A percentile compares a stretch with the other conserved stretches of the same genome.
These are phyloP conservation scores for Delitschia confertaspora DNA, from an alignment of 495 filamentous ascomycete genomes.

Conservation along the genomic window DNA sequence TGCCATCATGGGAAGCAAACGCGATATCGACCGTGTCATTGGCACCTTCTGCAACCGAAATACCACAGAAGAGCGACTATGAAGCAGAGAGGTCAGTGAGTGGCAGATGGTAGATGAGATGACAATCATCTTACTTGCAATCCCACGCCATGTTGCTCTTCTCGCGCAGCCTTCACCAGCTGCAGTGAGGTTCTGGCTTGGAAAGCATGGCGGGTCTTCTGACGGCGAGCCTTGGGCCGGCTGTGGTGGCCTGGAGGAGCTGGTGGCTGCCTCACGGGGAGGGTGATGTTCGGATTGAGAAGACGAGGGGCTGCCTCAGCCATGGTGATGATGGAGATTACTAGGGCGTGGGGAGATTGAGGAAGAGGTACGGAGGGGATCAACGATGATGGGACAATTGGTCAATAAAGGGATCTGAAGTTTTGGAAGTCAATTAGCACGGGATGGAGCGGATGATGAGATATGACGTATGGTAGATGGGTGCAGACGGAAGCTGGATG, in stretches of 20 bases:
- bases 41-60: conserved; percentile 19
- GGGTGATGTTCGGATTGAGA: background rate
- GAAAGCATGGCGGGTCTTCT: conserved; percentile 16
- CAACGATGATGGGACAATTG: too few relatives aligned
- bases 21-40: conserved; percentile 27
- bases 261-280: conserved; percentile 1
- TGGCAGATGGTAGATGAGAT: background rate
- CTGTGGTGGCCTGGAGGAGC: too few relatives aligned
- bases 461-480: too few relatives aligned
- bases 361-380: too few relatives aligned
- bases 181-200: conserved; percentile 15
- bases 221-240: conserved; percentile 7
- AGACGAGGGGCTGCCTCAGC: background rate
- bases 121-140: conserved; percentile 2
- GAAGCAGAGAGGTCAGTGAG: background rate
- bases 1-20: conserved; percentile 65
- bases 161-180: conserved; percentile 5
- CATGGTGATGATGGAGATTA: background rate
- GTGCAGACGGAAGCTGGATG: too few relatives aligned
- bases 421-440: too few relatives aligned
- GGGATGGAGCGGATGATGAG: too few relatives aligned
- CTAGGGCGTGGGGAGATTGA: too few relatives aligned
- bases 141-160: conserved; percentile 1
- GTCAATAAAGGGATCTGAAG: too few relatives aligned
- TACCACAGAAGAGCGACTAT: conserved; percentile 30